These are phyloP conservation scores for Fraxinus nigra DNA, from an alignment of 305 asterid species.

Conservation along the genomic window DNA sequence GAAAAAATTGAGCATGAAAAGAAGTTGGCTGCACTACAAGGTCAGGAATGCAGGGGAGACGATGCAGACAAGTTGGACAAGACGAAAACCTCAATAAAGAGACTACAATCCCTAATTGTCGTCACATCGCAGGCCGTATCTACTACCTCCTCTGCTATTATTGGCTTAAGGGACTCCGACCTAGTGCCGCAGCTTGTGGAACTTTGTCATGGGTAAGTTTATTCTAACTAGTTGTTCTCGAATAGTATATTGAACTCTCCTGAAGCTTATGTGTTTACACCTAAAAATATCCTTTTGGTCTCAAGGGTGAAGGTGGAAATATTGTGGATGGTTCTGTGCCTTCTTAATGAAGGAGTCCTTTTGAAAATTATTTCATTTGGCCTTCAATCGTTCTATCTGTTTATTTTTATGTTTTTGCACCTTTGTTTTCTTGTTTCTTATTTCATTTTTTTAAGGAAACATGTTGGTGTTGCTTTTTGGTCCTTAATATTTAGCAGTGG, in stretches of 20 bases:
- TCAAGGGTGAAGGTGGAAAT: neutral
- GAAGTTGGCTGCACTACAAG: slow-evolving; percentile 75
- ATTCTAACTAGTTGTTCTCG: neutral
- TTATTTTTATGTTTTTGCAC: neutral
- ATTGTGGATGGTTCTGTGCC: neutral
- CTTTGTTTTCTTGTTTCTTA: neutral
- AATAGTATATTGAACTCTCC: neutral
- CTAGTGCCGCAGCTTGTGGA: slow-evolving; percentile 95
- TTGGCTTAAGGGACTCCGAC: slow-evolving; percentile 71
- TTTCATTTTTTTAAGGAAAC: neutral
- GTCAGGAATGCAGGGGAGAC: slow-evolving; percentile 65
- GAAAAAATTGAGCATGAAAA: slow-evolving; percentile 88
- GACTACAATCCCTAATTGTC: slow-evolving; percentile 76
- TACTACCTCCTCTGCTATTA: slow-evolving; percentile 76
- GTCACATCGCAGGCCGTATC: slow-evolving; percentile 98
- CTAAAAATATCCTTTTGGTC: neutral
- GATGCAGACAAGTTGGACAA: slow-evolving; percentile 78
- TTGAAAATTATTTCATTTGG: neutral
- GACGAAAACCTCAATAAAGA: slow-evolving; percentile 73
- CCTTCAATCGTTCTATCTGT: neutral
- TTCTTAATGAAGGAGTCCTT: neutral
- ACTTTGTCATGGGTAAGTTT: slow-evolving; percentile 85
- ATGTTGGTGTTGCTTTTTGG: neutral
- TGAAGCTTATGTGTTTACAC: neutral
- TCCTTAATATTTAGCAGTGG: slow-evolving; percentile 13